Conservation (phyloP, 2,329 filamentous ascomycete species). For the Leptographium wingfieldii region DNA sequence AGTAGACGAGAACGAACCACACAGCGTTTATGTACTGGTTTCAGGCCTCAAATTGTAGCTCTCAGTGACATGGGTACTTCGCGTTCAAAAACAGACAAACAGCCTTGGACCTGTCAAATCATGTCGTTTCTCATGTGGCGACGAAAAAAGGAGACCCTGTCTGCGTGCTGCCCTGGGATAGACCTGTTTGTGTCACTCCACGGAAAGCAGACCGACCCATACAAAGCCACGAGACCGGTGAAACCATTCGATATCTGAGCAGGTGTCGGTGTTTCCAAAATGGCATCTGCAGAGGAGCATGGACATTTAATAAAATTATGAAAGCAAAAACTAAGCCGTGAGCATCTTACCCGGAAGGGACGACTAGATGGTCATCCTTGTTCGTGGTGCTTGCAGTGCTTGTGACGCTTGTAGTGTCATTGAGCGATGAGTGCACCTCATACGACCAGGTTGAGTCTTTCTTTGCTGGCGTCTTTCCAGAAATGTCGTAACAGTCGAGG, state of each 20-base stretch:
- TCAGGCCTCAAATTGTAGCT: neutral
- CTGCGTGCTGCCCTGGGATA: neutral
- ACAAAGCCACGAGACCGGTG: conserved; percentile 4
- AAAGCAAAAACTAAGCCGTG: neutral
- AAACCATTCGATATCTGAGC: conserved; percentile 7
- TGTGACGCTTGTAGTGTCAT: neutral
- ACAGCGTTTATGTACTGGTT: neutral
- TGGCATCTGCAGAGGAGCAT: conserved; percentile 1
- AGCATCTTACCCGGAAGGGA: neutral
- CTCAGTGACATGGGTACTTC: neutral
- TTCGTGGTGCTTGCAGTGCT: neutral
- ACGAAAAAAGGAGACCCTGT: neutral
- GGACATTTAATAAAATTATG: neutral
- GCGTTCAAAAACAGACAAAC: neutral
- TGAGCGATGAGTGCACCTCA: neutral
- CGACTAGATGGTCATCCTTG: neutral
- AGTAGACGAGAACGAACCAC: neutral
- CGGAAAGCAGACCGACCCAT: conserved; percentile 1
- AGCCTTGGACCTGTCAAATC: neutral
- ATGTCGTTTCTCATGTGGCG: neutral
- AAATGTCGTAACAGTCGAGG: neutral
- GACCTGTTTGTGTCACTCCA: neutral
- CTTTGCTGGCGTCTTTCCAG: neutral
- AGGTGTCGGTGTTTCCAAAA: conserved; percentile 10
- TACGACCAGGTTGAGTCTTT: neutral